Percentiles rank a stretch among this genome's conserved stretches.
Evolutionary conservation across 2,329 filamentous ascomycete genomes (phyloP).

Genomic region (Sarocladiaceae sp.): DNA sequence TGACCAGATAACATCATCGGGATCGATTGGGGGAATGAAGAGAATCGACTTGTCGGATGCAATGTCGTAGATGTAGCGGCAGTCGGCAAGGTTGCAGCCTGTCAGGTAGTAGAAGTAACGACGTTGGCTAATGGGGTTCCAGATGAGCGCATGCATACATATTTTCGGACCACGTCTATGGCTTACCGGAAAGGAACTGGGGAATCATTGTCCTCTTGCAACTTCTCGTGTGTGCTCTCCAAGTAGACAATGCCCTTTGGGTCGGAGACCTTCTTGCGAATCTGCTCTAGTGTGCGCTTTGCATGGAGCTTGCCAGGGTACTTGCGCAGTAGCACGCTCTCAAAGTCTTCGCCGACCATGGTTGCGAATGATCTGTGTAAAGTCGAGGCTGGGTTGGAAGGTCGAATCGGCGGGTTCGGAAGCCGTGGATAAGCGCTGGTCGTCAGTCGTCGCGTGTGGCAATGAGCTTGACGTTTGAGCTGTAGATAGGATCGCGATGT

Average conservation of each 20-base stretch:
- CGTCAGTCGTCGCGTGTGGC: background rate
- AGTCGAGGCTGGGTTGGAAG: background rate
- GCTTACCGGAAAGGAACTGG: conserved; percentile 75
- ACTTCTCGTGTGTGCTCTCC: conserved; percentile 74
- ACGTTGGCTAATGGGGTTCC: conserved; percentile 59
- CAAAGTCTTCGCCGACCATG: conserved; percentile 39
- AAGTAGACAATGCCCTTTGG: conserved; percentile 75
- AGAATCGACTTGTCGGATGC: conserved; percentile 69
- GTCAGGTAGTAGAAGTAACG: conserved; percentile 94
- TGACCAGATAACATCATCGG: conserved; percentile 90
- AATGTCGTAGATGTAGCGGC: conserved; percentile 78
- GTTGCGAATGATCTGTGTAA: conserved; percentile 9
- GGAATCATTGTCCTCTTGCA: conserved; percentile 88
- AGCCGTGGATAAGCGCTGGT: background rate
- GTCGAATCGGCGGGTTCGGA: background rate
- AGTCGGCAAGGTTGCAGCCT: conserved; percentile 76
- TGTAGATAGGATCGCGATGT: background rate
- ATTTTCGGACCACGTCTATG: too few relatives aligned
- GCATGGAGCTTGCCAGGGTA: conserved; percentile 87
- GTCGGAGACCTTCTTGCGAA: conserved; percentile 62
- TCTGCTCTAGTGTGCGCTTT: conserved; percentile 73
- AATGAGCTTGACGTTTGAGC: background rate
- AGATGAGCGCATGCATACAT: background rate
- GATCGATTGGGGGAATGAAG: conserved; percentile 85
- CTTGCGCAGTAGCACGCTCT: conserved; percentile 55